Base-by-base conservation (phyloP, 352 stramenopile species). In the Globisporangium spinosum region DNA sequence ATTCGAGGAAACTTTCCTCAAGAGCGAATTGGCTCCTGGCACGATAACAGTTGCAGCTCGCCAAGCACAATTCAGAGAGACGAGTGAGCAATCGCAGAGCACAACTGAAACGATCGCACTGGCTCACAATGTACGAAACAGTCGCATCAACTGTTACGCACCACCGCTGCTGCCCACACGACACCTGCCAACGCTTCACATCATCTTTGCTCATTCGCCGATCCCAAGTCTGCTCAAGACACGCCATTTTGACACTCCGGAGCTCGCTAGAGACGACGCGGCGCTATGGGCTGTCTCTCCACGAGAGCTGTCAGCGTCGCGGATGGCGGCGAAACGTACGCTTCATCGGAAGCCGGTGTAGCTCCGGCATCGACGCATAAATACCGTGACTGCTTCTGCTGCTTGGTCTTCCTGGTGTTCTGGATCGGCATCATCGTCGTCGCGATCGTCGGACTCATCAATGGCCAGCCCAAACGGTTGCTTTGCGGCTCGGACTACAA, bases 401-500 rank as follows among this genome's bases (percentile, higher is more conserved):
- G 74, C 2, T 7, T 93, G 22, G 32, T 93, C 15, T 95, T 94
- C 58, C 35, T 73, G 2, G 76, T 86, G n/a, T 93, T 91, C 68
- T 93, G 86, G 85, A 43, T 89, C 40, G 86, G 84, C 3, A 93
- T 92, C 81, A 25, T 85, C 27, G 69, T 76, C n/a, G 79, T 95
- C 29, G 79, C 79, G 0, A 64, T 74, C 27, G 35, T 90, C 22
- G 86, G 82, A 8, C 64, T 90, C 34, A 64, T 88, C 34, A 87
- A 89, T 47, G 87, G 87, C 17, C 69, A 93, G 27, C 78, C 87
- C 5, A 82, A 89, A 38, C 79, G 84, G 3, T 64, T 95, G 58
- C 72, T 93, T 6, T 95, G 87, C 59, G 87, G 81, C 34, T 76
- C 75, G 23, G 87, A 95, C 64, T 89, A 89, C 51, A 90, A 88